Evolutionary conservation across 495 filamentous ascomycete genomes (phyloP).

Genomic region (Xylaria longipes): DNA sequence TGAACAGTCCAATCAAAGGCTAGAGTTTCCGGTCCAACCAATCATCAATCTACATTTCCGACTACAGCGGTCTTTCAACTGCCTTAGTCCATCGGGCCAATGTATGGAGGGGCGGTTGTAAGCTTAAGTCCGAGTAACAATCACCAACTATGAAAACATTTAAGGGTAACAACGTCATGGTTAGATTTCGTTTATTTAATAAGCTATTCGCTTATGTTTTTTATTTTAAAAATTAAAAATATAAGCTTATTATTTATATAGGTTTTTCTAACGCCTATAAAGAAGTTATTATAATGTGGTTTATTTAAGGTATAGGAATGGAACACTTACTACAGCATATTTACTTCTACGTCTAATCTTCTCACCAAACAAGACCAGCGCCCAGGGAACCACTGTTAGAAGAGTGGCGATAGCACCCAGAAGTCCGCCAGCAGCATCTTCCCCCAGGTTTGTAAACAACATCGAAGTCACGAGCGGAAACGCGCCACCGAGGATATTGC

Average conservation of each 20-base stretch:
- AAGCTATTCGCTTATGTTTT: no score
- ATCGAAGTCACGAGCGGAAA: slow-evolving; percentile 79
- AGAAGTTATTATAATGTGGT: neutral
- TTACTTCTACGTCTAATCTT: slow-evolving; percentile 78
- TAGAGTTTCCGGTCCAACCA: neutral
- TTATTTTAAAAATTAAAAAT: no score
- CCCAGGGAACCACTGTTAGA: slow-evolving; percentile 84
- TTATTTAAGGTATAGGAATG: neutral
- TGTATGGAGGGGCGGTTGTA: neutral
- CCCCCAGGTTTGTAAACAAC: slow-evolving; percentile 76
- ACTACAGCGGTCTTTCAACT: neutral
- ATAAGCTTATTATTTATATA: neutral
- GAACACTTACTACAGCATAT: slow-evolving; percentile 62
- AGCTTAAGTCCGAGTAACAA: slow-evolving; percentile 1
- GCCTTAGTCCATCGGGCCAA: neutral
- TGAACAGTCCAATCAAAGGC: neutral
- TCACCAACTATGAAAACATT: neutral
- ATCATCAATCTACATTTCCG: neutral
- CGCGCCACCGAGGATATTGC: slow-evolving; percentile 83
- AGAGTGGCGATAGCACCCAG: slow-evolving; percentile 75
- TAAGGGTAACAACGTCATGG: no score
- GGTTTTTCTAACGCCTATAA: slow-evolving; percentile 14
- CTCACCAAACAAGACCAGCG: slow-evolving; percentile 80
- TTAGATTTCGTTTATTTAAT: no score
- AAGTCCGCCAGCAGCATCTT: slow-evolving; percentile 73